phyloP scores from a whole-genome alignment of 176 grass and related monocot species.

The Cenchrus americanus region DNA sequence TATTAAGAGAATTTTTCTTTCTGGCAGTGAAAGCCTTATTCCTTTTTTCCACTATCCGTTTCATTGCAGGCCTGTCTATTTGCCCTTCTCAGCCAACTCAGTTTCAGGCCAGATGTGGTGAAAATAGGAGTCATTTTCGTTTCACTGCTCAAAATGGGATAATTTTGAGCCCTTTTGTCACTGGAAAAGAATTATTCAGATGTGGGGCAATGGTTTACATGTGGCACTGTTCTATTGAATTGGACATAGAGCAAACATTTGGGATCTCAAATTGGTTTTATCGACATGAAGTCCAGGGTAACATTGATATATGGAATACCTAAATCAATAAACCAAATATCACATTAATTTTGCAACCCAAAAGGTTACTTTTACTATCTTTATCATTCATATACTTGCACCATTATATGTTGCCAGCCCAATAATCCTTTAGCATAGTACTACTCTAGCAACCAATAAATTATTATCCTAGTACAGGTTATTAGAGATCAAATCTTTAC shows the following conservation, averaged over 20 bases:
- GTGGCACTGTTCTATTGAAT: background rate
- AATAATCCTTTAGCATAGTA: background rate
- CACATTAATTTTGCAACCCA: conserved; percentile 1
- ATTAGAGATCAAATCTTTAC: background rate
- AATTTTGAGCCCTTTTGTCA: background rate
- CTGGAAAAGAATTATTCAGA: background rate
- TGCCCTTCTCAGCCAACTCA: background rate
- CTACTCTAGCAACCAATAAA: background rate
- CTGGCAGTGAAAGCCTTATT: background rate
- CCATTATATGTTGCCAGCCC: background rate
- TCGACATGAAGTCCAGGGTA: conserved; percentile 17
- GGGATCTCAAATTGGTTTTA: background rate
- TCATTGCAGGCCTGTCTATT: background rate
- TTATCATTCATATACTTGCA: background rate
- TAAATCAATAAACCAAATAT: conserved; percentile 9
- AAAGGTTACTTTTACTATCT: background rate
- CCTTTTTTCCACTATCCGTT: background rate
- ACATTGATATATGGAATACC: conserved; percentile 26
- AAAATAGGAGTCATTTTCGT: no score
- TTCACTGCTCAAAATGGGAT: background rate
- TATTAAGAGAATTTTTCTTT: background rate
- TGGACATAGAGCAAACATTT: background rate
- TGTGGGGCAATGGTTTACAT: background rate
- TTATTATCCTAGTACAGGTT: background rate
- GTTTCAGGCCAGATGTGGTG: background rate